Evolutionary conservation across 352 stramenopile genomes (phyloP), one percentile per base, ranked within the genome.

Genomic region (Blastocystis hominis): DNA sequence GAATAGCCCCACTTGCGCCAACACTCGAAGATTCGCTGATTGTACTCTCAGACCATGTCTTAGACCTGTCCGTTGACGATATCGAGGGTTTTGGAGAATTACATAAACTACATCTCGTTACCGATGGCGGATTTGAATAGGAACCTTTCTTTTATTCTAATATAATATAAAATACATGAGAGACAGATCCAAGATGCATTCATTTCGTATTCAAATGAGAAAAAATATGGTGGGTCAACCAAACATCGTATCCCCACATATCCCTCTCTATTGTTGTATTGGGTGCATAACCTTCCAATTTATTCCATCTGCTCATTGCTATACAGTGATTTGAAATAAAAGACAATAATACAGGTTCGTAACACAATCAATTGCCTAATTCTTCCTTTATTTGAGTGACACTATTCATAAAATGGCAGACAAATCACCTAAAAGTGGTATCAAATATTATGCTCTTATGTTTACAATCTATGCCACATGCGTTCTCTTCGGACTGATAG

Each of bases 91-190:
- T 40, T 15, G 53, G 46, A 38, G 34, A 55, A 24, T 78, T 78
- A 13, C 68, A 78, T 15, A 78, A n/a, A 78, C 68, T 78, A 55
- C 68, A 78, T n/a, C 68, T n/a, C 9, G 20, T 59, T 3, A 78
- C 68, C 17, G 68, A 78, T 17, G 68, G 24, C 30, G 68, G 68
- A 61, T 78, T 78, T 1, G 68, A 59, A 55, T 78, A 78, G 42
- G 68, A 78, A 56, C 68, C 68, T 78, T 40, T 36, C 44, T n/a
- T n/a, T 61, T 2, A 61, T 20, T 1, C 44, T n/a, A 44, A 34
- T 24, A 34, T 38, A 15, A 6, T 42, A 55, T 70, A 40, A 5
- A 2, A 0, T 61, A 78, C 68, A 78, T 5, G 68, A 78, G 40
- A 46, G 20, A 61, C 68, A 78, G 4, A 78, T 40, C 68, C 68